Conservation (phyloP, 2,329 filamentous ascomycete species). For the Colletotrichum sp. region DNA sequence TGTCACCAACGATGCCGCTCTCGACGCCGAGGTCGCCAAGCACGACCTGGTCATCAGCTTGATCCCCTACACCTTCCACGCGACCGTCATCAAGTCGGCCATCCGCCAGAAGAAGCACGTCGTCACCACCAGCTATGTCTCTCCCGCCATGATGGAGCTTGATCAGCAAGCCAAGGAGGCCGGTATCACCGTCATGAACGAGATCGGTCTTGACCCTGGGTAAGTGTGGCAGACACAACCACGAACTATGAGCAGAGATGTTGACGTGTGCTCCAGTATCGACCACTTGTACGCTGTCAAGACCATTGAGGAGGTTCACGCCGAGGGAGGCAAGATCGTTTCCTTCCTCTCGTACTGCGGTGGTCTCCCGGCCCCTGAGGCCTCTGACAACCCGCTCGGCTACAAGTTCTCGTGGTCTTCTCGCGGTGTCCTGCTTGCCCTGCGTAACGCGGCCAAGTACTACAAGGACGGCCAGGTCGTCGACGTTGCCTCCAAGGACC, state of each 20-base stretch:
- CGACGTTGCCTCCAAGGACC: slow-evolving; percentile 64
- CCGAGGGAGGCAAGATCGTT: slow-evolving; percentile 82
- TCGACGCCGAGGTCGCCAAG: slow-evolving; percentile 82
- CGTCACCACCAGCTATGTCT: slow-evolving; percentile 93
- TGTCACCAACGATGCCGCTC: slow-evolving; percentile 75
- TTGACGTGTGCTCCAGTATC: slow-evolving; percentile 48
- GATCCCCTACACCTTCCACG: slow-evolving; percentile 93
- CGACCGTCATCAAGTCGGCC: slow-evolving; percentile 87
- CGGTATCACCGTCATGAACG: slow-evolving; percentile 97
- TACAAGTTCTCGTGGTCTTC: slow-evolving; percentile 90
- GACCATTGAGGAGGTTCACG: slow-evolving; percentile 88
- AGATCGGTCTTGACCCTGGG: slow-evolving; percentile 71
- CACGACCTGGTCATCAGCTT: slow-evolving; percentile 80
- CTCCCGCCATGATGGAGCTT: slow-evolving; percentile 89
- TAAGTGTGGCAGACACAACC: background rate
- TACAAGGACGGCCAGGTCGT: slow-evolving; percentile 80
- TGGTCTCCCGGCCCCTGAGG: slow-evolving; percentile 74
- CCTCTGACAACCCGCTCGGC: slow-evolving; percentile 86
- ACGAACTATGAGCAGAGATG: background rate
- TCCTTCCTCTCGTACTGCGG: slow-evolving; percentile 87
- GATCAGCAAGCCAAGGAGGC: slow-evolving; percentile 84
- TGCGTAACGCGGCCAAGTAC: slow-evolving; percentile 84
- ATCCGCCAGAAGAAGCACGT: slow-evolving; percentile 96
- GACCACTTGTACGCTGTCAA: slow-evolving; percentile 84
- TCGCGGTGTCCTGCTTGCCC: slow-evolving; percentile 85